Base-by-base conservation (phyloP, 2,329 filamentous ascomycete genomes). In the Cephalotrichum gorgonifer region DNA sequence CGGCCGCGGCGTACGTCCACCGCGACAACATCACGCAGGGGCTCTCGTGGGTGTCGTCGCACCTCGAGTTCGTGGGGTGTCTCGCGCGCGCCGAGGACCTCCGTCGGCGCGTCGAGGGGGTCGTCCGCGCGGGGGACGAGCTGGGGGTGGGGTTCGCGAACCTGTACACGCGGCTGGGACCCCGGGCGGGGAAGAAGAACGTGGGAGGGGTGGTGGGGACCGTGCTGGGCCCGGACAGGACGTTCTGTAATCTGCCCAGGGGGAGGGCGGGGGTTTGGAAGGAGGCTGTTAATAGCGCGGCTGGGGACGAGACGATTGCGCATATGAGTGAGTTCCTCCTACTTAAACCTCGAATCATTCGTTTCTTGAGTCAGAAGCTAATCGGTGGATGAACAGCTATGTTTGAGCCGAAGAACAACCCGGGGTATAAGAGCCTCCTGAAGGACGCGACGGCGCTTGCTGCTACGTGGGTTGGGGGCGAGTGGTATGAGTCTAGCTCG, bases 31-130 rank as follows among this genome's bases (percentile, higher is more conserved):
- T 97, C 53, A 79, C 76, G 3, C 75, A 84, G 52, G 86, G 90
- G 7, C 83, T 83, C 70, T 73, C 73, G 9, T 97, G 90, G 89
- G 87, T 87, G 14, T 81, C 85, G 15, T 93, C 87, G 31, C 93
- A 98, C 65, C 79, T 98, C 25, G 87, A 93, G 64, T 98, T 97
- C 59, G 87, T 97, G 1, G 88, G 89, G 2, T 94, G 88, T 59
- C 76, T 98, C 7, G 85, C 86, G 44, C 81, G 87, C n/a, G 81
- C 81, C 4, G 85, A 90, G 57, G 89, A 95, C 60, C 71, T 97
- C 54, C 81, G 83, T 56, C 78, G 81, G 59, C 80, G 93, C 28
- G 74, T 95, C 9, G 69, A 73, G n/a, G 75, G 71, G 52, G 73
- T 96, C 62, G 73, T 78, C n/a, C 72, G 74, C 51, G 69, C 90